Evolutionary conservation across 352 stramenopile genomes (phyloP).

Genomic region (Plasmopara viticola): DNA sequence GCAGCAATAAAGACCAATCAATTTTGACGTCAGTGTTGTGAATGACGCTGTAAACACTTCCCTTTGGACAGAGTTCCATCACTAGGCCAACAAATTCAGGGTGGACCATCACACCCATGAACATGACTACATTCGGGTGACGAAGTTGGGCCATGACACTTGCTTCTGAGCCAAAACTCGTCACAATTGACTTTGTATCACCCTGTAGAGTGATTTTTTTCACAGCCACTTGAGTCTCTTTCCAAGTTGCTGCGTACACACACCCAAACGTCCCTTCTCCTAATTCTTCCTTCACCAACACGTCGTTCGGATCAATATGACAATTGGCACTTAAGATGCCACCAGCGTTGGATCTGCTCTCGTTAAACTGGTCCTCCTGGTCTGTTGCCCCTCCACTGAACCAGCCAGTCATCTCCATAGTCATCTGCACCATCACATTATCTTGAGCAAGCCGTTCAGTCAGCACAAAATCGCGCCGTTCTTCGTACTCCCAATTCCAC

Average conservation of each 20-base stretch:
- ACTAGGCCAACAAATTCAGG: slow-evolving; percentile 80
- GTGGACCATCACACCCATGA: slow-evolving; percentile 88
- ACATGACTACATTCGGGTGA: slow-evolving; percentile 86
- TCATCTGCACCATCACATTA: slow-evolving; percentile 86
- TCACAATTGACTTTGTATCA: slow-evolving; percentile 77
- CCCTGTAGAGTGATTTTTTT: slow-evolving; percentile 82
- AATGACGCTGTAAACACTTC: slow-evolving; percentile 79
- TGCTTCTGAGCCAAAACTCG: slow-evolving; percentile 72
- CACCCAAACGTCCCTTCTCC: slow-evolving; percentile 70
- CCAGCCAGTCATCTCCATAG: slow-evolving; percentile 85
- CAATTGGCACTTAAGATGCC: slow-evolving; percentile 74
- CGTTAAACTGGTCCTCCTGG: slow-evolving; percentile 41
- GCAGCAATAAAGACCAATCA: slow-evolving; percentile 79
- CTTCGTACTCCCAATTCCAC: slow-evolving; percentile 87
- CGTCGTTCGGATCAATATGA: slow-evolving; percentile 80
- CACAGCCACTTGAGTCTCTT: slow-evolving; percentile 74
- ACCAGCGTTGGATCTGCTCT: slow-evolving; percentile 27
- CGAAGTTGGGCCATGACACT: slow-evolving; percentile 80
- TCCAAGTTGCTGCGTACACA: slow-evolving; percentile 73
- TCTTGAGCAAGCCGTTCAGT: slow-evolving; percentile 77
- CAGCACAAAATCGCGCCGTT: slow-evolving; percentile 79
- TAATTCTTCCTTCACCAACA: slow-evolving; percentile 73
- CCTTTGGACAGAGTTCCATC: slow-evolving; percentile 85
- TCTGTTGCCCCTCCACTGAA: slow-evolving; percentile 70
- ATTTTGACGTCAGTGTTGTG: slow-evolving; percentile 72